Evolutionary conservation across 108 stramenopile genomes (phyloP), one percentile per base, ranked within the genome.

Genomic region (Fragilaria radians): DNA sequence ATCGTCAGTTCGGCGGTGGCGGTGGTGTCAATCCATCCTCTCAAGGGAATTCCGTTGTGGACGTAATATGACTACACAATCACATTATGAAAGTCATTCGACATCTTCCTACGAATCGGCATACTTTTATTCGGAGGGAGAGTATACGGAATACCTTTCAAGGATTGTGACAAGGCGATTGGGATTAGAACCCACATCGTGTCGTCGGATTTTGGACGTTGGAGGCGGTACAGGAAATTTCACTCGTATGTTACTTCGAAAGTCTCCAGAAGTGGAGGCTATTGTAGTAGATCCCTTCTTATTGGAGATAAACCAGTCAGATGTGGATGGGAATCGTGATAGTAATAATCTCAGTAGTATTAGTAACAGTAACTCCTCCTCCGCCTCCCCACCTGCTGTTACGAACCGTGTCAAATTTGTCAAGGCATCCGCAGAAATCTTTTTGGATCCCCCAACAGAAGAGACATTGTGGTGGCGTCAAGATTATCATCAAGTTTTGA

Each of bases 181-280:
- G 18, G 28, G 48, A 36, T 32, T 78, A 18, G 26, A 42, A 25
- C 25, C 22, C 28, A 28, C 31, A 23, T 42, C 45, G 21, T 22
- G 23, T 18, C 59, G 59, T 17, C 47, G 28, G 5, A 51, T 66
- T 46, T 21, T 81, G n/a, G 74, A 81, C 62, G 65, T 82, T 59
- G 85, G 85, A 33, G 85, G 85, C 46, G 85, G 85, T 32, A 86
- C 85, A 3, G 85, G 85, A 57, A 86, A 81, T 59, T 86, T 86
- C 53, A 78, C 85, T 2, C 23, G 52, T 22, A 30, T 78, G 22
- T 18, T 67, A 28, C 21, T 61, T 26, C 51, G 58, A 1, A 48
- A 29, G 14, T 18, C 26, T 21, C 18, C 31, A 11, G 14, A 59
- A 31, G 31, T 74, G 26, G 28, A 27, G 4, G 74, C 65, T 0